These are phyloP conservation scores for Lepiota brunneoincarnata DNA, from an alignment of 768 basidiomycete genomes.

Conservation along the genomic window DNA sequence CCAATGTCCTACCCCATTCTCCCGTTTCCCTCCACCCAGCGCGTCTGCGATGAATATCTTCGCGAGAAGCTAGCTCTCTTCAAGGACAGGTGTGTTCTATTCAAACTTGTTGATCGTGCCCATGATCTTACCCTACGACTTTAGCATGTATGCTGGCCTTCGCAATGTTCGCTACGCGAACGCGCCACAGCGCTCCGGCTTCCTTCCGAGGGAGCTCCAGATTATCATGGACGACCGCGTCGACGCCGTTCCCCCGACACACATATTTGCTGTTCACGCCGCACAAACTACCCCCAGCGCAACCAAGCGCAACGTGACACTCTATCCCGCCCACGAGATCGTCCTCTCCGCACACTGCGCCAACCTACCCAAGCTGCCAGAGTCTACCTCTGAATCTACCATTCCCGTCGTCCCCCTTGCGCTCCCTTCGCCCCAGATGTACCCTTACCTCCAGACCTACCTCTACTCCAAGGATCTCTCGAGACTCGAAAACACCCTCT, in stretches of 20 bases:
- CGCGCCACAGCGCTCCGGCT: constrained; percentile 8
- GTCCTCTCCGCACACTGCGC: constrained; percentile 71
- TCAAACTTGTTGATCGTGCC: not conserved
- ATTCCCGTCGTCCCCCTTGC: constrained; percentile 64
- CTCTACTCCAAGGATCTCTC: constrained; percentile 61
- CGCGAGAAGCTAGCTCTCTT: constrained; percentile 7
- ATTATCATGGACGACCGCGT: constrained; percentile 21
- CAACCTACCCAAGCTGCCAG: constrained; percentile 54
- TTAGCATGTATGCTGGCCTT: constrained; percentile 8
- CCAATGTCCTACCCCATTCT: not conserved
- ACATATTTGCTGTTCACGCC: constrained; percentile 52
- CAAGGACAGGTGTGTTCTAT: constrained; percentile 6
- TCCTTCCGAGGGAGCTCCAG: constrained; percentile 20
- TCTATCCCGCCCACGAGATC: constrained; percentile 69
- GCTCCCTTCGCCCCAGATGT: constrained; percentile 62
- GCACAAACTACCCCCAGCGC: constrained; percentile 19
- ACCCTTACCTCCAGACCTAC: constrained; percentile 57
- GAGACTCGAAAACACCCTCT: constrained; percentile 49
- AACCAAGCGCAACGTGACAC: constrained; percentile 29
- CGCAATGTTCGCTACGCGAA: constrained; percentile 3
- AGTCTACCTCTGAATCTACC: constrained; percentile 30
- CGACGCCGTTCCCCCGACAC: constrained; percentile 39
- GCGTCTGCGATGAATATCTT: not conserved
- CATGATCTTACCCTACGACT: not conserved
- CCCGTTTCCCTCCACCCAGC: not conserved